A percentile compares a stretch with the other conserved stretches of the same genome.
phyloP scores from a whole-genome alignment of 2,329 filamentous ascomycete genomes.

The Pestalotiopsis sp. region DNA sequence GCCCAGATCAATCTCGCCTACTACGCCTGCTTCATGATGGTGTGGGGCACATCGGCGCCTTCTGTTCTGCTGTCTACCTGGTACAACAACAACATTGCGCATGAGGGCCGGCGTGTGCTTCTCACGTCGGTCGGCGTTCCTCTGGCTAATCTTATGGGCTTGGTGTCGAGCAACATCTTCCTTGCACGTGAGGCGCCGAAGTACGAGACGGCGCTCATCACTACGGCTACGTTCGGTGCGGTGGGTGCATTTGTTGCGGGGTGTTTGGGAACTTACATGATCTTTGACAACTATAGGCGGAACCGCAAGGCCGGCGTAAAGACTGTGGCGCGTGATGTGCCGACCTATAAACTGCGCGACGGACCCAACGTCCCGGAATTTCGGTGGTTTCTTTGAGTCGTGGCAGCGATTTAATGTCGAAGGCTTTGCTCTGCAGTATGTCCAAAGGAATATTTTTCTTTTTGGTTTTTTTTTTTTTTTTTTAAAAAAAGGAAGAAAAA shows the following conservation, averaged over 20 bases:
- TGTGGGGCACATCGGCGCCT: slow-evolving; percentile 76
- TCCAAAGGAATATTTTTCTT: background rate
- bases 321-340: slow-evolving; percentile 57
- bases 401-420: background rate
- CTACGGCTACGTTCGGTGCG: slow-evolving; percentile 66
- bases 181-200: slow-evolving; percentile 64
- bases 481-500: too few relatives aligned
- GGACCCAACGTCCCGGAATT: slow-evolving; percentile 57
- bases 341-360: slow-evolving; percentile 57
- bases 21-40: slow-evolving; percentile 82
- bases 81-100: slow-evolving; percentile 84
- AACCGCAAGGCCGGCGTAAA: slow-evolving; percentile 58
- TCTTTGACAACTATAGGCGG: slow-evolving; percentile 64
- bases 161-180: slow-evolving; percentile 72
- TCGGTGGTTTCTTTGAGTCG: slow-evolving; percentile 63
- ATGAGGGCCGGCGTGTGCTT: slow-evolving; percentile 72
- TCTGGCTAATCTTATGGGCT: slow-evolving; percentile 75
- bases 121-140: slow-evolving; percentile 75
- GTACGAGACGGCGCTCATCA: slow-evolving; percentile 68
- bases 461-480: too few relatives aligned
- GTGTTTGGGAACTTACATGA: slow-evolving; percentile 65
- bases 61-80: slow-evolving; percentile 66
- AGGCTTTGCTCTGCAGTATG: background rate
- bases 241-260: slow-evolving; percentile 58
- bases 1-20: slow-evolving; percentile 68